phyloP scores from a whole-genome alignment of 2,329 filamentous ascomycete genomes.

The Apiospora pterosperma region DNA sequence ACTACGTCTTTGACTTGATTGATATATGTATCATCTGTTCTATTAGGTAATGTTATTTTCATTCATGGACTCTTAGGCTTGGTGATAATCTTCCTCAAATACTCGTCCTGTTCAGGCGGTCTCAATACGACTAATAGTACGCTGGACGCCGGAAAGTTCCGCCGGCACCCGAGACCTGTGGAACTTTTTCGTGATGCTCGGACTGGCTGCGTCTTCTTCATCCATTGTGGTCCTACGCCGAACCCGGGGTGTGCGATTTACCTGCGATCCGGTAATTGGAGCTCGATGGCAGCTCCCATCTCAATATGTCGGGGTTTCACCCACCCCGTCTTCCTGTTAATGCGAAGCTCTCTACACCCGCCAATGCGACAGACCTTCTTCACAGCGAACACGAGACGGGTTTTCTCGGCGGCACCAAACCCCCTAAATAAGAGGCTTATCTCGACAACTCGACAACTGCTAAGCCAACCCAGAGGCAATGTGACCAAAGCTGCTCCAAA shows the following conservation, averaged over 20 bases:
- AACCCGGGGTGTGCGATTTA: neutral
- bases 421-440: neutral
- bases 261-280: neutral
- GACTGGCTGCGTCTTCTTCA: neutral
- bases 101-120: too few relatives aligned
- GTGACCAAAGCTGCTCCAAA: neutral
- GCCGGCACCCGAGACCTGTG: neutral
- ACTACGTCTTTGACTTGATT: neutral
- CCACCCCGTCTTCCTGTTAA: conserved; percentile 22
- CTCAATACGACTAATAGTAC: too few relatives aligned
- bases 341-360: conserved; percentile 19
- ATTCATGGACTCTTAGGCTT: neutral
- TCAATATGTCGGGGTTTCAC: conserved; percentile 23
- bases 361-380: conserved; percentile 5
- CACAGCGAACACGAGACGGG: neutral
- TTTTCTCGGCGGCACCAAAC: neutral
- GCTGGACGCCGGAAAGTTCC: conserved; percentile 1
- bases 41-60: too few relatives aligned
- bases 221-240: neutral
- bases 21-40: too few relatives aligned
- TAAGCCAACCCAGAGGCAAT: neutral
- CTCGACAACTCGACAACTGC: conserved; percentile 1
- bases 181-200: neutral
- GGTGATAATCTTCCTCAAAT: neutral
- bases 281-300: neutral